Base-by-base conservation (phyloP, 1,284 basidiomycete genomes). In the Apiotrichum sp. region DNA sequence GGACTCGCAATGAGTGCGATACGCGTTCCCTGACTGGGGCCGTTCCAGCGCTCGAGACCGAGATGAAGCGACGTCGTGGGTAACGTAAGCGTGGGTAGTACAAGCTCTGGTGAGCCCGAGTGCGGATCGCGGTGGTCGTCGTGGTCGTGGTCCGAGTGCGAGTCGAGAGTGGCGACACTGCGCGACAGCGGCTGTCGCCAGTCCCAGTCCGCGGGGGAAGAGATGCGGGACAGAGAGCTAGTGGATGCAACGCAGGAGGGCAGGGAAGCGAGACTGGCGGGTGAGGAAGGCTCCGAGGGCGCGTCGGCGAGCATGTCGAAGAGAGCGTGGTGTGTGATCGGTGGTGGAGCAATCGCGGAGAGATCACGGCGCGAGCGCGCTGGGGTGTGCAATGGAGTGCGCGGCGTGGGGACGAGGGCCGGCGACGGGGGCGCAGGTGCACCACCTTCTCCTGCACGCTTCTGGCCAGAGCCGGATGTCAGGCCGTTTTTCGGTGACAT, bases 61-160 rank as follows among this genome's bases (percentile, higher is more conserved):
- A 72, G 59, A 45, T 73, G 70, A 22, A 73, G 60, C n/a, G 64
- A 66, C 33, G 67, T 65, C 32, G 48, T 61, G 1, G 71, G 71
- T n/a, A 73, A 55, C 38, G 59, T 55, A 3, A 73, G 57, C 7
- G 62, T 71, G 10, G 71, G 71, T 16, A 73, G 58, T 1, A 73
- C 69, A 16, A 73, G 58, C 34, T 71, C 70, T 9, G 64, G 62
- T 11, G 47, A 35, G 4, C 51, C 52, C 3, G n/a, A 11, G 32
- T 47, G 52, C 4, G 11, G 31, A 11, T 40, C 45, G 31, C n/a
- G 43, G 10, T 42, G 14, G n/a, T 22, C 36, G 11, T 32, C 14
- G 13, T 11, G 39, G n/a, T 43, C 16, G 42, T 31, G 41, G 14
- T 43, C 50, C 1, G 38, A 40, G 35, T 47, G 49, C 1, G 46